These are phyloP conservation scores for Phyllostachys edulis DNA, from an alignment of 176 grass and related monocot species.

Conservation along the genomic window DNA sequence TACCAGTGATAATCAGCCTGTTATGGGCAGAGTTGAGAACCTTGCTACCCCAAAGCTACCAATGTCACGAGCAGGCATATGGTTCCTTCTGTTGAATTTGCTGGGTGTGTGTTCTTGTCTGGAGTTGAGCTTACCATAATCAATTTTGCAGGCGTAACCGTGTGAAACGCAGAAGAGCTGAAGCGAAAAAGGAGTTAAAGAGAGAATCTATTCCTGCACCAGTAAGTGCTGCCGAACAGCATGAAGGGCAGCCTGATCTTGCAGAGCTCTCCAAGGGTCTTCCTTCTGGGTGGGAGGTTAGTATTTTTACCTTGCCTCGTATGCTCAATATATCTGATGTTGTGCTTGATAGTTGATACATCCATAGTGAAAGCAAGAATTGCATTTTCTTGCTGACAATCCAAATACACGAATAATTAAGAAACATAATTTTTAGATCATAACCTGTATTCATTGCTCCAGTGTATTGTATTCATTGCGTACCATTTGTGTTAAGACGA, in stretches of 20 bases:
- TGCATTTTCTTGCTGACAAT: neutral
- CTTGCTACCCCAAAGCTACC: neutral
- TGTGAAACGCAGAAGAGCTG: slow-evolving; percentile 74
- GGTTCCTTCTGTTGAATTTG: neutral
- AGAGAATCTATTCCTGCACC: neutral
- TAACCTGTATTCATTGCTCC: neutral
- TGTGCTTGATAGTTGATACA: neutral
- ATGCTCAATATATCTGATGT: neutral
- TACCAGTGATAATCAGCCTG: neutral
- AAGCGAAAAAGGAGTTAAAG: slow-evolving; percentile 42
- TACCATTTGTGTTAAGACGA: neutral
- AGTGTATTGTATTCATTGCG: neutral
- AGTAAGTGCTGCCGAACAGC: slow-evolving; percentile 11
- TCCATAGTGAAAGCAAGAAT: neutral
- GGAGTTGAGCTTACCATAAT: slow-evolving; percentile 1
- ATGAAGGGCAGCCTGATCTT: slow-evolving; percentile 59
- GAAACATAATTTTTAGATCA: neutral
- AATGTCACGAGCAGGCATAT: neutral
- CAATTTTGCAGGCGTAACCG: slow-evolving; percentile 66
- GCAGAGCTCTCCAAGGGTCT: slow-evolving; percentile 70
- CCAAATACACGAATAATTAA: neutral
- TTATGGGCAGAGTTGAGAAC: neutral
- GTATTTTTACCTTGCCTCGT: neutral
- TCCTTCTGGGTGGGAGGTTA: slow-evolving; percentile 87
- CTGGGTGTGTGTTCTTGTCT: neutral